These are phyloP conservation scores for Colletotrichum tropicicola DNA, from an alignment of 2,329 filamentous ascomycete genomes.

Conservation along the genomic window DNA sequence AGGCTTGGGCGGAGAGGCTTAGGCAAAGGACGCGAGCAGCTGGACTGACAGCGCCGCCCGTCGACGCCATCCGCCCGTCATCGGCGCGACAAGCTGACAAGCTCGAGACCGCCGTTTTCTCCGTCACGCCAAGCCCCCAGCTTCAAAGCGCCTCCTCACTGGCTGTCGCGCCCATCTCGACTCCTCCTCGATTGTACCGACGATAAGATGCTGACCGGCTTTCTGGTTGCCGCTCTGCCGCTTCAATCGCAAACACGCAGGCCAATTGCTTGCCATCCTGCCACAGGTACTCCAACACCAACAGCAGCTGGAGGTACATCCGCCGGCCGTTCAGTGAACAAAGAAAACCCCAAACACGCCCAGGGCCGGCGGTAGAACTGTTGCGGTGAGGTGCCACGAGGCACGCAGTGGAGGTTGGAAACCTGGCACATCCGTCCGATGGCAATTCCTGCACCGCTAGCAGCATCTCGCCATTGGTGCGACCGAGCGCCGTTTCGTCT, in stretches of 20 bases:
- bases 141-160: neutral
- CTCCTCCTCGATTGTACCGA: too few species aligned
- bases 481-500: slow-evolving; percentile 19
- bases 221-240: neutral
- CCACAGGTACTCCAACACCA: too few species aligned
- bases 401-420: neutral
- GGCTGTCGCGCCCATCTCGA: neutral
- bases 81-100: neutral
- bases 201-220: slow-evolving; percentile 19
- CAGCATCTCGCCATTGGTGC: neutral
- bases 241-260: neutral
- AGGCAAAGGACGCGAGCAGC: neutral
- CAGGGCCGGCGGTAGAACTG: neutral
- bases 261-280: too few species aligned
- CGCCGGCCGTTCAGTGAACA: neutral
- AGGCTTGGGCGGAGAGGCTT: neutral
- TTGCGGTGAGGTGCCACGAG: neutral
- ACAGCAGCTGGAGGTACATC: too few species aligned
- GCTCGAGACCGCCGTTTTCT: neutral
- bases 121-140: neutral
- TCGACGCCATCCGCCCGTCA: neutral
- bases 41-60: neutral
- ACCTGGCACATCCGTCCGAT: too few species aligned
- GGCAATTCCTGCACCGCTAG: neutral
- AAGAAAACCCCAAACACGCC: neutral